Evolutionary conservation across 1,284 basidiomycete species (phyloP).

Genomic region (Leccinum ponderosum): DNA sequence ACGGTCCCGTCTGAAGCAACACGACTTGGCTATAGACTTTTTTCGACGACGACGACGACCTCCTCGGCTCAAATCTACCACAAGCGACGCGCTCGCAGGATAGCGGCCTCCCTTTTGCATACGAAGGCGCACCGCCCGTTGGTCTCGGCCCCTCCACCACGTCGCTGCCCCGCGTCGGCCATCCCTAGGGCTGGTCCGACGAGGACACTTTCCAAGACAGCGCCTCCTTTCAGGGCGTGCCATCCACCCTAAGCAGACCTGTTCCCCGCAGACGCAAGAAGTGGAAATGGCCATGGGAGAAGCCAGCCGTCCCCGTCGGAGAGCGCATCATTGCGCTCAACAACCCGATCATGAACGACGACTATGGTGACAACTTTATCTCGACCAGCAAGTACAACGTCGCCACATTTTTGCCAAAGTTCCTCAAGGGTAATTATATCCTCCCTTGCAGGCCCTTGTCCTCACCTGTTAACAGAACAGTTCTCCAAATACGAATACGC

Average conservation of each 20-base stretch:
- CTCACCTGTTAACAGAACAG: conserved; percentile 66
- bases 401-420: conserved; percentile 90
- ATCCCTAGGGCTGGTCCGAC: conserved; percentile 69
- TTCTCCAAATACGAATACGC: conserved; percentile 90
- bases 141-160: conserved; percentile 50
- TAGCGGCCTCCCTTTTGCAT: conserved; percentile 63
- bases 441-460: background rate
- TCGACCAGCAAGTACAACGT: conserved; percentile 96
- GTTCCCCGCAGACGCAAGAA: conserved; percentile 23
- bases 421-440: conserved; percentile 75
- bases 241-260: conserved; percentile 7
- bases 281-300: conserved; percentile 82
- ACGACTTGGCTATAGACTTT: conserved; percentile 41
- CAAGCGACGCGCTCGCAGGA: conserved; percentile 63
- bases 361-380: conserved; percentile 83
- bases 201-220: conserved; percentile 43
- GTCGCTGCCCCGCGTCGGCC: conserved; percentile 40
- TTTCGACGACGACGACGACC: conserved; percentile 72
- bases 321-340: conserved; percentile 80
- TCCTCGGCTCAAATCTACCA: conserved; percentile 7
- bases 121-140: conserved; percentile 59
- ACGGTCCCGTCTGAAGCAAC: no score
- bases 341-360: conserved; percentile 59
- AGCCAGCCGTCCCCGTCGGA: conserved; percentile 56
- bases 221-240: conserved; percentile 39